Percentiles rank a stretch among this genome's conserved stretches.
These are phyloP conservation scores for Thuja plicata DNA, from an alignment of 83 land plant species.

Conservation along the genomic window DNA sequence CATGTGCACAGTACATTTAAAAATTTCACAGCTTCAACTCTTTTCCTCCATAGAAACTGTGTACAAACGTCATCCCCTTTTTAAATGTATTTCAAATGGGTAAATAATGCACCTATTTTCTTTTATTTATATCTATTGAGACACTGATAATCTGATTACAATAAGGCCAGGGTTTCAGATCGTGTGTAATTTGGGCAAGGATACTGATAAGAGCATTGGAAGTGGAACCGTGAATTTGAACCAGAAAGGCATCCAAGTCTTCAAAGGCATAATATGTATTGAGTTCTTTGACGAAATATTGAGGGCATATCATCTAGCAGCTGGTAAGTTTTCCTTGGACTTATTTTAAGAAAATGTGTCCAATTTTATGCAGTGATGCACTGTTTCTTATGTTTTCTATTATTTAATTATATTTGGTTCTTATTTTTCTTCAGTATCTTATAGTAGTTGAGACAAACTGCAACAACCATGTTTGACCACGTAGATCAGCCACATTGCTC, in stretches of 20 bases:
- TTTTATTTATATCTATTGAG: background rate
- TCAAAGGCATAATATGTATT: background rate
- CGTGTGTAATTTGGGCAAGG: background rate
- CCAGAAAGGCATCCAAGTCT: background rate
- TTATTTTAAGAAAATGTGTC: background rate
- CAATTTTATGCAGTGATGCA: background rate
- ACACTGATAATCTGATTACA: background rate
- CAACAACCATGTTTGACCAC: background rate
- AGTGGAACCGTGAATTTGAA: background rate
- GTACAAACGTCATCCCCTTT: background rate
- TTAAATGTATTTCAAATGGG: background rate
- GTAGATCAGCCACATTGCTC: background rate
- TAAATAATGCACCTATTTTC: background rate
- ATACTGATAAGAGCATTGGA: background rate
- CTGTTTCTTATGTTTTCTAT: background rate
- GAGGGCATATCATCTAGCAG: slow-evolving; percentile 2
- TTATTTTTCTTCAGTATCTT: background rate
- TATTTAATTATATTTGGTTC: background rate
- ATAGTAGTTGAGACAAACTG: background rate
- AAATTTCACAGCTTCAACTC: background rate
- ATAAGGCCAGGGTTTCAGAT: background rate
- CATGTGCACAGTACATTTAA: background rate
- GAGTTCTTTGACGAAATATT: background rate
- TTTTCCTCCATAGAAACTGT: background rate
- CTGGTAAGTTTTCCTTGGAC: background rate